phyloP scores from a whole-genome alignment of 331 rosid genomes.

The Malus hybrid region DNA sequence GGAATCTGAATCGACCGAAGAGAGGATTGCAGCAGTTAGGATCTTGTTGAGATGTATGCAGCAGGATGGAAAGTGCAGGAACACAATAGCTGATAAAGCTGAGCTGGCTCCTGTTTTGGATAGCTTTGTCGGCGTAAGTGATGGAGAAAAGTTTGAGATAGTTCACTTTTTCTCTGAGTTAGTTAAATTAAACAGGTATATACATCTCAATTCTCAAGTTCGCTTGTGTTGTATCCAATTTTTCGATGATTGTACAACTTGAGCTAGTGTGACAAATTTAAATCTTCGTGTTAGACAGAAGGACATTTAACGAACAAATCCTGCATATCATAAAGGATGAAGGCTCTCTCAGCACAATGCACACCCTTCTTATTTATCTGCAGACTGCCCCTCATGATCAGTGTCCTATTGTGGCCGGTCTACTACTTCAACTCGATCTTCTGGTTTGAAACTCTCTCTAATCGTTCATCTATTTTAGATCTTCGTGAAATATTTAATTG shows the following conservation, averaged over 20 bases:
- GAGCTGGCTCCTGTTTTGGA: slow-evolving; percentile 60
- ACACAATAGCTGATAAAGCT: slow-evolving; percentile 60
- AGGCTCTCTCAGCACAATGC: slow-evolving; percentile 85
- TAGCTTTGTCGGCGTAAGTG: slow-evolving; percentile 45
- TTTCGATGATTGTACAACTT: neutral
- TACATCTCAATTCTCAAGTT: slow-evolving; percentile 2
- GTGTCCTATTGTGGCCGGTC: slow-evolving; percentile 78
- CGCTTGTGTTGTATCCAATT: neutral
- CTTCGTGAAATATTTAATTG: slow-evolving; percentile 2
- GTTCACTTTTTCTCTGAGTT: slow-evolving; percentile 61
- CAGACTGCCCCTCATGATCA: slow-evolving; percentile 62
- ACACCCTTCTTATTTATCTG: slow-evolving; percentile 61
- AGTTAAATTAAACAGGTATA: slow-evolving; percentile 66
- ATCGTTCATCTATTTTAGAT: neutral
- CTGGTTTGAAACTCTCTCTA: slow-evolving; percentile 51
- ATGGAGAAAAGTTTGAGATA: slow-evolving; percentile 55
- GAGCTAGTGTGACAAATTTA: slow-evolving; percentile 9
- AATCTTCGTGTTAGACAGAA: slow-evolving; percentile 35
- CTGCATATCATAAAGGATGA: slow-evolving; percentile 76
- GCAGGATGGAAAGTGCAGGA: slow-evolving; percentile 73
- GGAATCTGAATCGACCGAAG: slow-evolving; percentile 56
- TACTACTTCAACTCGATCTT: slow-evolving; percentile 91
- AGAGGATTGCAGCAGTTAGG: slow-evolving; percentile 67
- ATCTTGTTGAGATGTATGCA: slow-evolving; percentile 70
- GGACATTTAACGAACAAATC: slow-evolving; percentile 66